Conservation (phyloP, 306 rosid genomes). For the Alnus glutinosa region DNA sequence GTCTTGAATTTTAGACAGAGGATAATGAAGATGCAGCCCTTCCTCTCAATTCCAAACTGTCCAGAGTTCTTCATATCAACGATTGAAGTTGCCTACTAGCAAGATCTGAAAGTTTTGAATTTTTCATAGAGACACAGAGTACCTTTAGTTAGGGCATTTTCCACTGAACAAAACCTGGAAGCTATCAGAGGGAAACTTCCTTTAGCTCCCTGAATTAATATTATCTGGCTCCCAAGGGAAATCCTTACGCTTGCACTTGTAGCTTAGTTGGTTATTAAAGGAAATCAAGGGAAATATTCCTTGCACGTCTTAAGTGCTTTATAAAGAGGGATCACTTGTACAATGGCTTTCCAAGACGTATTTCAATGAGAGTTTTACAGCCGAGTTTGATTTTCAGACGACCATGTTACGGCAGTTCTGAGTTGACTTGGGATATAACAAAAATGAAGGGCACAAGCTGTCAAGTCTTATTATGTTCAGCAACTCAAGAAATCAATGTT, state of each 20-base stretch:
- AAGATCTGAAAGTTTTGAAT: neutral
- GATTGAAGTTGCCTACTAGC: conserved; percentile 3
- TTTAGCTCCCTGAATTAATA: neutral
- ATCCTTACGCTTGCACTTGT: neutral
- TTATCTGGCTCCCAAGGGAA: too few species aligned
- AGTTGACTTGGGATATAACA: neutral
- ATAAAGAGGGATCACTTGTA: neutral
- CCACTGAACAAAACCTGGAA: neutral
- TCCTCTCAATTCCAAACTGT: neutral
- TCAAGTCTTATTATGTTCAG: neutral
- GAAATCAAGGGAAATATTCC: neutral
- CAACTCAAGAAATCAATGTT: neutral
- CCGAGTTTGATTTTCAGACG: neutral
- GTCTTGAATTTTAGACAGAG: neutral
- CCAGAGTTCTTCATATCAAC: neutral
- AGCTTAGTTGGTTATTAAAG: neutral
- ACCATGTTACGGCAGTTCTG: neutral
- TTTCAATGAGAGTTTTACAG: neutral
- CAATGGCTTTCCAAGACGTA: neutral
- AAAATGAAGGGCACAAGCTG: neutral
- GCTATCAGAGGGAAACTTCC: conserved; percentile 5
- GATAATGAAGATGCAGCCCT: neutral
- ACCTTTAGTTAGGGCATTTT: neutral
- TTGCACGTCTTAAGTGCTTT: neutral
- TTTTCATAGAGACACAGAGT: neutral